phyloP scores from a whole-genome alignment of 202 grass and related monocot species.

The Elaeis oleifera region DNA sequence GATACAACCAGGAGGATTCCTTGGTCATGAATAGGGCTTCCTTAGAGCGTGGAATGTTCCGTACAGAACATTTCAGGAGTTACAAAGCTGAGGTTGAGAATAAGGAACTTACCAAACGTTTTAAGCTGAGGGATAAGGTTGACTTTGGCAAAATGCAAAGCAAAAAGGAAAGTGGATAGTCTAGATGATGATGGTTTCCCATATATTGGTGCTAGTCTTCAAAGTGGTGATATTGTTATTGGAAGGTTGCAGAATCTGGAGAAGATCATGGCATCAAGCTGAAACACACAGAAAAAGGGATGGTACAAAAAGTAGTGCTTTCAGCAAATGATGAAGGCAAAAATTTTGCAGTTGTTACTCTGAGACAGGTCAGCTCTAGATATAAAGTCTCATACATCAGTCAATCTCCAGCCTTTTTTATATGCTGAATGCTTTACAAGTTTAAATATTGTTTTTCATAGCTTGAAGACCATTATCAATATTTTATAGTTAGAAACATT shows the following conservation, averaged over 20 bases:
- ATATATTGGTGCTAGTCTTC: constrained; percentile 78
- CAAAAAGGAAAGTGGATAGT: constrained; percentile 85
- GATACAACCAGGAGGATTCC: constrained; percentile 97
- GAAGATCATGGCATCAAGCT: constrained; percentile 86
- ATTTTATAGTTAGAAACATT: too few relatives aligned
- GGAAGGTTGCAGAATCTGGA: constrained; percentile 73
- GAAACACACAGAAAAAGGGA: constrained; percentile 96
- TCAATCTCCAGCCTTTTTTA: too few relatives aligned
- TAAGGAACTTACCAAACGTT: constrained; percentile 47
- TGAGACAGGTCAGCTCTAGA: constrained; percentile 66
- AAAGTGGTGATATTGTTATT: constrained; percentile 84
- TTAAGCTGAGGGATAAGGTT: constrained; percentile 68
- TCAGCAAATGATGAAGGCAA: constrained; percentile 94
- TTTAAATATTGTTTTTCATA: too few relatives aligned
- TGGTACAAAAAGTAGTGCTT: constrained; percentile 91
- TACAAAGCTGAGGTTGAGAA: constrained; percentile 91
- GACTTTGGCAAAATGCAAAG: constrained; percentile 83
- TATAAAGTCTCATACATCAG: neutral
- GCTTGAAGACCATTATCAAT: too few relatives aligned
- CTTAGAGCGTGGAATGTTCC: constrained; percentile 89
- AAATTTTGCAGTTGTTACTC: constrained; percentile 77
- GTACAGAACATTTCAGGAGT: constrained; percentile 73
- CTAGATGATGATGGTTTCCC: constrained; percentile 94
- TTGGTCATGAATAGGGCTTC: constrained; percentile 95
- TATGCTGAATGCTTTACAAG: too few relatives aligned